Percentiles rank a stretch among this genome's conserved stretches.
These are phyloP conservation scores for Botrytis fabae DNA, from an alignment of 2,329 filamentous ascomycete genomes.

Conservation along the genomic window DNA sequence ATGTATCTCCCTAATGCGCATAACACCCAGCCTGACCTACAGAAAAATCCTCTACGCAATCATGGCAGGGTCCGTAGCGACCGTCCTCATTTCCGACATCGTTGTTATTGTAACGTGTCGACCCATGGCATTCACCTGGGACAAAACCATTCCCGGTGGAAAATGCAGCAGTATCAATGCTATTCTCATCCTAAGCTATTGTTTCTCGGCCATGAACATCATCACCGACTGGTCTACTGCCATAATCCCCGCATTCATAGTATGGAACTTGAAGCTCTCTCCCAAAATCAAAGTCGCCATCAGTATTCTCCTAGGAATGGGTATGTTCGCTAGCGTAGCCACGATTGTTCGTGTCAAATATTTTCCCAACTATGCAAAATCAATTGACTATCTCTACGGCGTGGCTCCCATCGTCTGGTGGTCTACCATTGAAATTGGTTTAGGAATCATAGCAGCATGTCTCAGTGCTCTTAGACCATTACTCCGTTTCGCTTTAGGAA, in stretches of 20 bases:
- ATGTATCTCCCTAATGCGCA: constrained; percentile 17
- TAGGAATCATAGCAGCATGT: constrained; percentile 6
- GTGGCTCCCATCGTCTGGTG: constrained; percentile 17
- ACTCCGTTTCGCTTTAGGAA: not conserved
- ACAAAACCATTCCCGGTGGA: constrained; percentile 10
- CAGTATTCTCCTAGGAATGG: not conserved
- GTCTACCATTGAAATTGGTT: constrained; percentile 14
- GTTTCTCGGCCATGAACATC: constrained; percentile 16
- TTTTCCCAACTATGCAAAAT: constrained; percentile 7
- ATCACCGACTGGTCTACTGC: constrained; percentile 19
- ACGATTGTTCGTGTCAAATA: constrained; percentile 18
- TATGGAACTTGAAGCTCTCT: constrained; percentile 12
- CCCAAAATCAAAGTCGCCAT: constrained; percentile 8
- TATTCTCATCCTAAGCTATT: constrained; percentile 18
- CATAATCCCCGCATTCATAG: constrained; percentile 3
- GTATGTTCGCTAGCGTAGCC: constrained; percentile 16
- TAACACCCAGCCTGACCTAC: constrained; percentile 14
- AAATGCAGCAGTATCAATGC: constrained; percentile 18
- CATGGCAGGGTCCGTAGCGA: constrained; percentile 5
- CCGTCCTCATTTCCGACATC: constrained; percentile 8
- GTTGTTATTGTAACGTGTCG: constrained; percentile 15
- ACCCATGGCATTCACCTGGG: constrained; percentile 19
- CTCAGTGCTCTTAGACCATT: constrained; percentile 1
- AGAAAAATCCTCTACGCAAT: constrained; percentile 15
- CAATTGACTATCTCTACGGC: constrained; percentile 13